phyloP scores from a whole-genome alignment of 1,139 yeast species.

The Magnusiomyces suaveolens region DNA sequence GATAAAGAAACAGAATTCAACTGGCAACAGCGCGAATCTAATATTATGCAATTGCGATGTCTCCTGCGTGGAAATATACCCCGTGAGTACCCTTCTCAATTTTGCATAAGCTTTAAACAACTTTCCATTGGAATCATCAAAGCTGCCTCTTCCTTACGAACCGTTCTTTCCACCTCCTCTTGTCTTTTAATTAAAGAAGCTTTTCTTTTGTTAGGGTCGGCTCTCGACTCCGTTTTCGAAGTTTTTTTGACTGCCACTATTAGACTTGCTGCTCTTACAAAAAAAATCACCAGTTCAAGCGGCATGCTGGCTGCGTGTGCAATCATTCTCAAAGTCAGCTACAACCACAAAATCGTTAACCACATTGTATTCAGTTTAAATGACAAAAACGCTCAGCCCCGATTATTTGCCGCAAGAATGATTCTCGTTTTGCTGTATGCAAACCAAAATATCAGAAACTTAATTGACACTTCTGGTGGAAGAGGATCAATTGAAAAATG shows the following conservation, averaged over 20 bases:
- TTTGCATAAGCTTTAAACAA: slow-evolving; percentile 38
- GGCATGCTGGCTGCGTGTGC: slow-evolving; percentile 60
- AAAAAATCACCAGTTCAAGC: slow-evolving; percentile 65
- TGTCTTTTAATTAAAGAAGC: slow-evolving; percentile 71
- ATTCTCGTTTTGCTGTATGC: slow-evolving; percentile 47
- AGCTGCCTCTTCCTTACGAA: slow-evolving; percentile 64
- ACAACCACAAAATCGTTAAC: slow-evolving; percentile 45
- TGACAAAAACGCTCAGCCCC: slow-evolving; percentile 65
- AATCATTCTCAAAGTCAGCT: slow-evolving; percentile 48
- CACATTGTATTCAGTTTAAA: slow-evolving; percentile 44
- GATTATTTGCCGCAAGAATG: slow-evolving; percentile 64
- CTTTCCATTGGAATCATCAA: slow-evolving; percentile 56
- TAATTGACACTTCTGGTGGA: slow-evolving; percentile 34
- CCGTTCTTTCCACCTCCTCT: slow-evolving; percentile 68
- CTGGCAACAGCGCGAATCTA: slow-evolving; percentile 68
- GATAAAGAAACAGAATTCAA: slow-evolving; percentile 83
- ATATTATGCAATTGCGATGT: slow-evolving; percentile 47
- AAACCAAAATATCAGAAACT: slow-evolving; percentile 17
- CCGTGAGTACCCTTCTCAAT: slow-evolving; percentile 36
- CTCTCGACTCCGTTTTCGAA: slow-evolving; percentile 56
- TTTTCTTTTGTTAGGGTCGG: slow-evolving; percentile 40
- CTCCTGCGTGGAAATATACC: slow-evolving; percentile 51
- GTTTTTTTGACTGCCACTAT: slow-evolving; percentile 48
- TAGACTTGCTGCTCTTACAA: slow-evolving; percentile 63
- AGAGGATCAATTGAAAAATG: slow-evolving; percentile 45